Evolutionary conservation across 169 alveolate genomes (phyloP), one percentile per base, ranked within the genome.

Genomic region (Plasmodium vivax): DNA sequence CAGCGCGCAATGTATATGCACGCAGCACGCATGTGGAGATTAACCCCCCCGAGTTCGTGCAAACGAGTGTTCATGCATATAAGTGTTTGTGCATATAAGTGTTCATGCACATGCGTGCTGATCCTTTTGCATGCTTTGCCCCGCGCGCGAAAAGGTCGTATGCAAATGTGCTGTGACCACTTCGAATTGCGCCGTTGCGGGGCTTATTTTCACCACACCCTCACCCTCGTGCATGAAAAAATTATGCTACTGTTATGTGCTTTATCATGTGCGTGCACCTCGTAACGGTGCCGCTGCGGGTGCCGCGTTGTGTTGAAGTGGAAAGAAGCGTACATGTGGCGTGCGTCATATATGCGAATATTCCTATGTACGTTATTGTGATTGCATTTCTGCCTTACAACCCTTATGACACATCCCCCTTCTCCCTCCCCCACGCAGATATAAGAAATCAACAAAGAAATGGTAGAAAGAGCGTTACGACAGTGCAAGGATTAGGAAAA

Each of bases 381-480:
- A 2, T 45, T 47, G n/a, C 58, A 47, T 47, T 47, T 47, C 3
- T 47, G 3, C 58, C 12, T 10, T 47, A 47, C 58, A 47, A 47
- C 58, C 58, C 19, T 10, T 45, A 12, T 47, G 3, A 47, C 1
- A 47, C 58, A 47, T 38, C 45, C 4, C 45, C 16, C 0, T 43
- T 43, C 9, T 0, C 9, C 51, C 5, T 10, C 5, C 58, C 58
- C 58, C 58, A 1, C 27, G 43, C 82, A 85, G 93, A 97, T 83
- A 98, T 98, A 38, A 96, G 99, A 62, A 98, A 97, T 95, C 99
- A 98, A 95, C 99, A 98, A 96, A 96, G 99, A 45, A 98, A 98
- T 96, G 99, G 99, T 82, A 96, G 99, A 85, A 98, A 98, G 95
- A 97, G 99, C 88, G 98, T 98, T 43, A 98, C 99, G 75, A 98